Evolutionary conservation across 345 rosid species (phyloP).

Genomic region (Sapria himalayana): DNA sequence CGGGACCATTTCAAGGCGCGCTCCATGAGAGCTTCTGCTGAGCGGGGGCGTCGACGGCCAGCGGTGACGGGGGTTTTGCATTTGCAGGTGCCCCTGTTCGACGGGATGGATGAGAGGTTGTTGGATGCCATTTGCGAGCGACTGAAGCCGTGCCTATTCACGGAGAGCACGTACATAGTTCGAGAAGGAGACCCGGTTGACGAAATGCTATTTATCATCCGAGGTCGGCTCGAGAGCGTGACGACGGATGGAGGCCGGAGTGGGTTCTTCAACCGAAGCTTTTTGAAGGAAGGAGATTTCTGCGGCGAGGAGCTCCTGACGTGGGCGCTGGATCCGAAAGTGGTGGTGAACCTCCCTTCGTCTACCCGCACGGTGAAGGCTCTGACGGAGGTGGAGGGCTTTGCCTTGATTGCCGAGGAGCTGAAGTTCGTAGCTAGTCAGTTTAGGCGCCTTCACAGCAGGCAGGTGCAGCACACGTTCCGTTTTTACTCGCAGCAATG

Average conservation of each 20-base stretch:
- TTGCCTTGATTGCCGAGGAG: constrained; percentile 77
- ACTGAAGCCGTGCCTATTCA: constrained; percentile 63
- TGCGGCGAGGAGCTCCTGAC: constrained; percentile 93
- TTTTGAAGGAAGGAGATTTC: constrained; percentile 80
- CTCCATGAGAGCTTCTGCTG: no score
- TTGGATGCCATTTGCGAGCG: constrained; percentile 96
- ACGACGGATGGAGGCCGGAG: constrained; percentile 95
- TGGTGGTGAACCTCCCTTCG: constrained; percentile 74
- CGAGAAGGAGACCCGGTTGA: constrained; percentile 96
- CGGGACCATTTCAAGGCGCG: no score
- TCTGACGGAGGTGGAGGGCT: constrained; percentile 69
- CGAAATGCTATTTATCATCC: constrained; percentile 90
- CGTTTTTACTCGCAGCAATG: constrained; percentile 92
- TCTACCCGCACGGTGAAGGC: constrained; percentile 94
- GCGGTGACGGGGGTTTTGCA: no score
- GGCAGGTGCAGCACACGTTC: constrained; percentile 93
- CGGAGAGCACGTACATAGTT: constrained; percentile 57
- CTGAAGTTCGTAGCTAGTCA: constrained; percentile 86
- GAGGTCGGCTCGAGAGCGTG: constrained; percentile 86
- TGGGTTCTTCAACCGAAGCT: constrained; percentile 70
- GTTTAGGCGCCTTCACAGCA: constrained; percentile 82
- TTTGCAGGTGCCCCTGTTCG: constrained; percentile 71
- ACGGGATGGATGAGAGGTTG: constrained; percentile 80
- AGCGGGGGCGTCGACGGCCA: no score
- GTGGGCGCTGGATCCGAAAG: constrained; percentile 93